phyloP scores from a whole-genome alignment of 768 basidiomycete genomes.

The Xanthoconium purpureum region DNA sequence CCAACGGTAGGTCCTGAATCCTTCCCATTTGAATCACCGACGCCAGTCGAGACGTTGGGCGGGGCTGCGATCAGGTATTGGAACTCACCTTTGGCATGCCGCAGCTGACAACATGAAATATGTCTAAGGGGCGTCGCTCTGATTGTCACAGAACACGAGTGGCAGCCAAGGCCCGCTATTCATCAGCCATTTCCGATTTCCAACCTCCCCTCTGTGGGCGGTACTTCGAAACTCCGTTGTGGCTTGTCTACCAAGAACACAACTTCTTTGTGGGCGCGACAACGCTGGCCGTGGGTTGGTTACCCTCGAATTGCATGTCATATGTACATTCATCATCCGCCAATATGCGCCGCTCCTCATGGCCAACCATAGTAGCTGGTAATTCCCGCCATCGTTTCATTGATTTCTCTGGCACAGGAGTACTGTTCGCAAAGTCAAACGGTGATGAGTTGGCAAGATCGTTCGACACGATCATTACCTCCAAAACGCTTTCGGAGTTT shows the following conservation, averaged over 20 bases:
- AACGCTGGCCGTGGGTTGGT: neutral
- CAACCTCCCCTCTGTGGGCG: neutral
- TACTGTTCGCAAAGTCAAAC: neutral
- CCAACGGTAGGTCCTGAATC: neutral
- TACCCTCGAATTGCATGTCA: neutral
- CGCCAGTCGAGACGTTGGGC: neutral
- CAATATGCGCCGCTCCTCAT: neutral
- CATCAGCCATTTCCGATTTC: neutral
- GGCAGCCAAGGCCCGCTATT: neutral
- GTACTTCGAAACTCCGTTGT: neutral
- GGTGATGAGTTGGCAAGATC: neutral
- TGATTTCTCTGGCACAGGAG: no score
- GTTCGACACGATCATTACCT: neutral
- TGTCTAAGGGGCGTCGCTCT: neutral
- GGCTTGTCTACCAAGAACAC: neutral
- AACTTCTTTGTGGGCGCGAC: constrained; percentile 5
- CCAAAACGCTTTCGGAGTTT: neutral
- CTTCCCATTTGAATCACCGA: neutral
- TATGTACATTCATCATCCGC: neutral
- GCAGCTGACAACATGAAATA: neutral
- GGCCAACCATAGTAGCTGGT: neutral
- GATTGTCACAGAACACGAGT: neutral
- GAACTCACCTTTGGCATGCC: neutral
- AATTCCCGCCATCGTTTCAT: neutral
- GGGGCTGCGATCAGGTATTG: neutral